phyloP scores from a whole-genome alignment of 2,329 filamentous ascomycete species.

The Trichoderma semiorbis region DNA sequence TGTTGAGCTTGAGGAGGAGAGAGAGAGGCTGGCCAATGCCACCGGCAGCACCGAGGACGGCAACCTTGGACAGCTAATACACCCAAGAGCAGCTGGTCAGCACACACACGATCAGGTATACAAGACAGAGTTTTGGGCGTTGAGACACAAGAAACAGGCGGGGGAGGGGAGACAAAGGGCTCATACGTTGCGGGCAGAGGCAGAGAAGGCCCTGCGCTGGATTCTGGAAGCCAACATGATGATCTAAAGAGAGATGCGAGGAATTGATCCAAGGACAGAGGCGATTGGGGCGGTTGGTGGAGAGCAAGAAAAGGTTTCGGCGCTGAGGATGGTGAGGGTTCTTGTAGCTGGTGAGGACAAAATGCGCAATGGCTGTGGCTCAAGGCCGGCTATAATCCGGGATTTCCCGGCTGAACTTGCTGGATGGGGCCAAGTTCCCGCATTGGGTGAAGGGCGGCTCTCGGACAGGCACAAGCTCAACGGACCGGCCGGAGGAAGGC shows the following conservation, averaged over 20 bases:
- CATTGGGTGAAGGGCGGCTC: background rate
- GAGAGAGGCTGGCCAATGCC: constrained; percentile 98
- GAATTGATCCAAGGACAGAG: constrained; percentile 10
- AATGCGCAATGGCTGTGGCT: constrained; percentile 8
- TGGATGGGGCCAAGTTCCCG: background rate
- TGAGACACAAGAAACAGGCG: background rate
- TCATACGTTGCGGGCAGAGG: constrained; percentile 71
- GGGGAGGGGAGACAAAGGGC: constrained; percentile 11
- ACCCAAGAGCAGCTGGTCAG: constrained; percentile 23
- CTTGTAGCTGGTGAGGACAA: constrained; percentile 9
- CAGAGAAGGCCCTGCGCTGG: constrained; percentile 79
- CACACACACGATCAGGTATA: background rate
- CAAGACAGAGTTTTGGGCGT: background rate
- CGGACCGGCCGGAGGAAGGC: constrained; percentile 12
- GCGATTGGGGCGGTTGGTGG: constrained; percentile 17
- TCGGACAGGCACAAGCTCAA: background rate
- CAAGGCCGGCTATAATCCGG: constrained; percentile 25
- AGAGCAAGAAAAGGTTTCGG: constrained; percentile 10
- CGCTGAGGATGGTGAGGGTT: constrained; percentile 10
- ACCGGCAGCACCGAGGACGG: constrained; percentile 93
- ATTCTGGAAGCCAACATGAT: constrained; percentile 70
- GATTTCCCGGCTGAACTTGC: constrained; percentile 18
- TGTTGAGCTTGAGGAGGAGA: constrained; percentile 97
- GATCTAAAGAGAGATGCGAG: constrained; percentile 18
- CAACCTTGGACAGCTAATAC: constrained; percentile 86